Evolutionary conservation across 1,284 basidiomycete genomes (phyloP), one percentile per base, ranked within the genome.

Genomic region (Moesziomyces globuligerus): DNA sequence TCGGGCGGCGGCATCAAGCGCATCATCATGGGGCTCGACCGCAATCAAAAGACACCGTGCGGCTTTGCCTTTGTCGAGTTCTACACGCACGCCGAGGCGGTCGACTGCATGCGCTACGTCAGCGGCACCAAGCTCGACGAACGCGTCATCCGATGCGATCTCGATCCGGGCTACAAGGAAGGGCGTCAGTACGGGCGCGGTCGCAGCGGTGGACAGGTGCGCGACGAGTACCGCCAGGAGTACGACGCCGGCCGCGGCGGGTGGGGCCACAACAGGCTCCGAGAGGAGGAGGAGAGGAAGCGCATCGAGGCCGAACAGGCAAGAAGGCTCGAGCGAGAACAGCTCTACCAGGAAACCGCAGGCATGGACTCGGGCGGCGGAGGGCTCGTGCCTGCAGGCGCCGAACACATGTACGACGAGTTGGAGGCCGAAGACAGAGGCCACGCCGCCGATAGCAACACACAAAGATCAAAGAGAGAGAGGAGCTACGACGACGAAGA

Each of bases 1-100:
- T 90, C 93, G 66, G 94, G 94, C 39, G 94, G 94, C 34, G 94
- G 94, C 28, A 94, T 99, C 74, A 98, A 98, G 83, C 89, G 95
- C 70, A 96, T 99, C 74, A 98, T 99, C 79, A 98, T 99, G 96
- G 96, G 96, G 24, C 87, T 99, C 36, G 96, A 99, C 85, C 87
- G 96, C 57, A 93, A 98, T 82, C 91, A 91, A 45, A 90, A 94
- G 92, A 98, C 96, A 45, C 96, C 96, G 0, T 99, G 96, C 81
- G 96, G 96, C 1, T 99, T 99, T 83, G 97, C 95, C 76, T 99
- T 99, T 80, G 96, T 99, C 58, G 96, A 99, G 81, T 99, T 93
- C 83, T 98, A 98, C 83, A 93, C 92, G 9, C 94, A 98, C 80
- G 87, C 89, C 7, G 95, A 98, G 83, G 96, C 96, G 17, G 86